Evolutionary conservation across 139 green algal species (phyloP).

Genomic region (Limnomonas spitsbergensis): DNA sequence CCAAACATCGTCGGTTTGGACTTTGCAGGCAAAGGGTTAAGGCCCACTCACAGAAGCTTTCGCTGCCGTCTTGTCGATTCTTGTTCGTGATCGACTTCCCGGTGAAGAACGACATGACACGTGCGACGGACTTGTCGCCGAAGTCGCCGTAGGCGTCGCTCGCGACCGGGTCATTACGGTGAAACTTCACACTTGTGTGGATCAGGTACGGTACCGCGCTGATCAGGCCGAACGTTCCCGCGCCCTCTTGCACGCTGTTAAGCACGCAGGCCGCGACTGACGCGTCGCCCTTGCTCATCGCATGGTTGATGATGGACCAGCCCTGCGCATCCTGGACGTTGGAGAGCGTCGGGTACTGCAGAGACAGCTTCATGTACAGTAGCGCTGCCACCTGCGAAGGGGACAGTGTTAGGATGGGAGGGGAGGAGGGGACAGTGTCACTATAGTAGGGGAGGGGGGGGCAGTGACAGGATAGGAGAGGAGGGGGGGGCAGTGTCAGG

Average conservation of each 20-base stretch:
- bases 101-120: neutral
- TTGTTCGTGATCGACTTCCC: neutral
- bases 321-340: conserved; percentile 41
- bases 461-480: too few species aligned
- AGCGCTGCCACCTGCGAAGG: conserved; percentile 5
- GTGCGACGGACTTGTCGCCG: neutral
- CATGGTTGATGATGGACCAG: conserved; percentile 40
- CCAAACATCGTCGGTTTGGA: too few species aligned
- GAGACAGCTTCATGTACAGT: conserved; percentile 26
- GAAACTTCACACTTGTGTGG: neutral
- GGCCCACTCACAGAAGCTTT: neutral
- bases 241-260: conserved; percentile 14
- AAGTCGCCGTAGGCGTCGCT: neutral
- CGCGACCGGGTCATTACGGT: neutral
- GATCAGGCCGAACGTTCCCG: conserved; percentile 34
- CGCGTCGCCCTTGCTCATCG: conserved; percentile 37
- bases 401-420: neutral
- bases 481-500: too few species aligned
- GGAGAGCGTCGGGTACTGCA: conserved; percentile 24
- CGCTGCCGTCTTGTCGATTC: neutral
- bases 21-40: too few species aligned
- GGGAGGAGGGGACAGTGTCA: neutral
- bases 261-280: conserved; percentile 35
- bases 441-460: too few species aligned
- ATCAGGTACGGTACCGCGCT: conserved; percentile 32